These are phyloP conservation scores for Fraxinus greggii DNA, from an alignment of 305 asterid species.

Conservation along the genomic window DNA sequence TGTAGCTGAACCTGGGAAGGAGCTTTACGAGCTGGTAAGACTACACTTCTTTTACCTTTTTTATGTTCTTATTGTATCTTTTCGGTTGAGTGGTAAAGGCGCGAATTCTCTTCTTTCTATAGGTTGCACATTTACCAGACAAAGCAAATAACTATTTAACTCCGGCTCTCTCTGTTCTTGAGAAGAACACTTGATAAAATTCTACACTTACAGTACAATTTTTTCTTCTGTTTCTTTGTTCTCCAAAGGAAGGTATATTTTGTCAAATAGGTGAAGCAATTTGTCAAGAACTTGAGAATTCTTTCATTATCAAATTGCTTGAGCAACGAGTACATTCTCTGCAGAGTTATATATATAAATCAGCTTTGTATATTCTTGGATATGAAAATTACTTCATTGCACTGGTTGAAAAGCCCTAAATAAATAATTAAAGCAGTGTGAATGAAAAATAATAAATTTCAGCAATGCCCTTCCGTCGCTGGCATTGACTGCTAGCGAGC, in stretches of 20 bases:
- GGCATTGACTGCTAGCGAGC: no score
- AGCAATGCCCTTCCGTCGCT: no score
- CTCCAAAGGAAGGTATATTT: constrained; percentile 28
- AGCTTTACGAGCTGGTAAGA: constrained; percentile 89
- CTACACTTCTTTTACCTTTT: not conserved
- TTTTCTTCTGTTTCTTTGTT: constrained; percentile 3
- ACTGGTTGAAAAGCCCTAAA: no score
- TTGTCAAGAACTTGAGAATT: constrained; percentile 12
- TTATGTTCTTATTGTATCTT: not conserved
- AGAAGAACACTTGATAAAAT: constrained; percentile 61
- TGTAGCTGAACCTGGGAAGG: constrained; percentile 93
- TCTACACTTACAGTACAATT: constrained; percentile 2
- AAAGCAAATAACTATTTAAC: constrained; percentile 92
- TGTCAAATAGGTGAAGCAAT: constrained; percentile 29
- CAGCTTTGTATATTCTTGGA: not conserved
- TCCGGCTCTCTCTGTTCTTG: constrained; percentile 81
- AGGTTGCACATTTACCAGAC: constrained; percentile 98
- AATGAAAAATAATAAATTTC: no score
- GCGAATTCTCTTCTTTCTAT: not conserved
- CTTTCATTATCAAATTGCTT: not conserved
- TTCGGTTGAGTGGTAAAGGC: not conserved
- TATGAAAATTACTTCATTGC: not conserved
- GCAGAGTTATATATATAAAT: constrained; percentile 11
- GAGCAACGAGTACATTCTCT: constrained; percentile 18
- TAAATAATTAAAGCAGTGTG: no score